Base-by-base conservation (phyloP, 2,329 filamentous ascomycete species). In the Nigrospora sphaerica region DNA sequence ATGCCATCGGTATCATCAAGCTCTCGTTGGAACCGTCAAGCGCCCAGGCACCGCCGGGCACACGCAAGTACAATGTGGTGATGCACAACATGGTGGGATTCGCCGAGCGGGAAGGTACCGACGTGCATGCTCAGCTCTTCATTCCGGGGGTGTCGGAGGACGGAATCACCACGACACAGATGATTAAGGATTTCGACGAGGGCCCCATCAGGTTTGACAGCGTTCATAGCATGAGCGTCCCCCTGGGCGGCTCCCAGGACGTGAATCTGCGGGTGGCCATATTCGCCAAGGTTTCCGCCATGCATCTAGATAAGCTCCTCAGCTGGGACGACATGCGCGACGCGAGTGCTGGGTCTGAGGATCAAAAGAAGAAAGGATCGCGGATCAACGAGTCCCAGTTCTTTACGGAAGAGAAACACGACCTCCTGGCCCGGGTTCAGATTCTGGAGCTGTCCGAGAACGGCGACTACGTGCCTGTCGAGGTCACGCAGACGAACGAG, bases 281-380 rank as follows among this genome's bases (percentile, higher is more conserved):
- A 50, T 97, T 95, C 62, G 91, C 93, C 16, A 86, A 86, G 60
- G 88, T 95, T 33, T 93, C 89, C 1, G 73, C 84, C 0, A 96
- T 96, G 84, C 93, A 98, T 67, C 77, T 98, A 18, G 93, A 98
- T 65, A 97, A 95, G 70, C 76, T 98, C 43, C 79, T 96, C 12
- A 98, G 93, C 68, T 98, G 93, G 93, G 93, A 98, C 62, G 93
- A 97, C 58, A 96, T 98, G 84, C 83, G 92, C 48, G 92, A 98
- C 64, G 78, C 80, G 16, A 73, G 83, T 42, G 75, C 77, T 3
- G 77, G 79, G 51, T 77, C 78, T 16, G 75, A 77, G 46, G 71
- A 72, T 37, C 75, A 71, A 47, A 63, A 71, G 6, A 79, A 71
- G 6, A 79, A 76, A 50, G 76, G 73, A 37, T 77, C 86, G 19